phyloP scores from a whole-genome alignment of 1,139 yeast genomes.

The Williopsis jadinii region DNA sequence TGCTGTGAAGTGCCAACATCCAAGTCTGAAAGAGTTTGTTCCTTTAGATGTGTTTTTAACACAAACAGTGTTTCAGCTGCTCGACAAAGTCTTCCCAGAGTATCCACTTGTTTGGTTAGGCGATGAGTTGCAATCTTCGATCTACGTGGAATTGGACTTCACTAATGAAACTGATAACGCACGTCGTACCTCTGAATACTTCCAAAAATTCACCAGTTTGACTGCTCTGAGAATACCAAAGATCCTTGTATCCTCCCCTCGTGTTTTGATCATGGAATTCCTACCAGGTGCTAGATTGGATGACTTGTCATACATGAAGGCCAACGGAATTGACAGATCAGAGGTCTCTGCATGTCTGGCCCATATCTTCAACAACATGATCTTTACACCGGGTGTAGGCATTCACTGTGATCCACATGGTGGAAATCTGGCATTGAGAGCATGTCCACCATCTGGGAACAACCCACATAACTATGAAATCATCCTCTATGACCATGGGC shows the following conservation, averaged over 20 bases:
- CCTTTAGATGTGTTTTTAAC: slow-evolving; percentile 85
- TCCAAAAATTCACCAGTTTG: slow-evolving; percentile 41
- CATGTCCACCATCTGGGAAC: slow-evolving; percentile 24
- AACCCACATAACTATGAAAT: slow-evolving; percentile 81
- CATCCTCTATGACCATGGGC: slow-evolving; percentile 88
- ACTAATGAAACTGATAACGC: slow-evolving; percentile 84
- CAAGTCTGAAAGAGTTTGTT: slow-evolving; percentile 77
- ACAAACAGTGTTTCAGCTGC: slow-evolving; percentile 61
- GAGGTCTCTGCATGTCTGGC: slow-evolving; percentile 82
- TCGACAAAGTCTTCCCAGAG: slow-evolving; percentile 82
- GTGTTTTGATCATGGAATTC: slow-evolving; percentile 86
- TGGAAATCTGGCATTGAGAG: slow-evolving; percentile 83
- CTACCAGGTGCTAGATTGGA: slow-evolving; percentile 80
- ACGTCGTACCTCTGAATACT: slow-evolving; percentile 56
- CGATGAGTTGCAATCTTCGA: slow-evolving; percentile 81
- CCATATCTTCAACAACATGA: slow-evolving; percentile 90
- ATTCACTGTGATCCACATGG: slow-evolving; percentile 98
- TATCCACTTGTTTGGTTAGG: slow-evolving; percentile 92
- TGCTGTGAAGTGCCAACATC: slow-evolving; percentile 95
- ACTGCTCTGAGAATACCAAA: slow-evolving; percentile 82
- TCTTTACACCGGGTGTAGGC: slow-evolving; percentile 85
- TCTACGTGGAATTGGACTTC: slow-evolving; percentile 84
- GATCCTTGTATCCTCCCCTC: slow-evolving; percentile 55
- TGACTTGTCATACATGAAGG: slow-evolving; percentile 55
- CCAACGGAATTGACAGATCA: slow-evolving; percentile 59